Evolutionary conservation across 176 grass and related monocot genomes (phyloP).

Genomic region (Eremochloa ophiuroides): DNA sequence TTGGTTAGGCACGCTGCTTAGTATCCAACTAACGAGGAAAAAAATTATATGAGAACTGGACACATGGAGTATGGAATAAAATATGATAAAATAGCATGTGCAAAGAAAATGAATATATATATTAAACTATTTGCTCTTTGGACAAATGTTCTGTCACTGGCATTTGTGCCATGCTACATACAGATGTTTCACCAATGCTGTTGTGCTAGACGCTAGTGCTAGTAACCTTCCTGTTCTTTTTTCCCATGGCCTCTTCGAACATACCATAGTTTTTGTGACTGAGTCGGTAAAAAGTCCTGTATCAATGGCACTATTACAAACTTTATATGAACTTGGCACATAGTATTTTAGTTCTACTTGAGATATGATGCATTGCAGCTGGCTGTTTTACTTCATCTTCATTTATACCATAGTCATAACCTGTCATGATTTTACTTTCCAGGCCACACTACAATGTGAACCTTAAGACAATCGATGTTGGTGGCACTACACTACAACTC

Average conservation of each 20-base stretch:
- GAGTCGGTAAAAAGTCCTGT: not conserved
- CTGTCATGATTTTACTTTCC: conserved; percentile 21
- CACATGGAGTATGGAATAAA: not conserved
- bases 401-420: conserved; percentile 3
- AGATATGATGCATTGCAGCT: not conserved
- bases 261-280: not conserved
- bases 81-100: not conserved
- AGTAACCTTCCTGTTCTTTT: not conserved
- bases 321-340: not conserved
- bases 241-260: not conserved
- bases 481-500: conserved; percentile 61
- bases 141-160: not conserved
- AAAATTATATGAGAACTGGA: not conserved
- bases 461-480: conserved; percentile 77
- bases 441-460: conserved; percentile 93
- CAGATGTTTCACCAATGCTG: not conserved
- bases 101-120: not conserved
- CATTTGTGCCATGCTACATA: not conserved
- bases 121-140: not conserved
- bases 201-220: not conserved
- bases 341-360: conserved; percentile 3
- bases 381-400: conserved; percentile 7
- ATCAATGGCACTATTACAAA: not conserved
- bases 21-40: not conserved
- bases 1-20: not conserved